Conservation (phyloP, 202 grass and related monocot genomes). For the Schoenoplectus tabernaemontani region DNA sequence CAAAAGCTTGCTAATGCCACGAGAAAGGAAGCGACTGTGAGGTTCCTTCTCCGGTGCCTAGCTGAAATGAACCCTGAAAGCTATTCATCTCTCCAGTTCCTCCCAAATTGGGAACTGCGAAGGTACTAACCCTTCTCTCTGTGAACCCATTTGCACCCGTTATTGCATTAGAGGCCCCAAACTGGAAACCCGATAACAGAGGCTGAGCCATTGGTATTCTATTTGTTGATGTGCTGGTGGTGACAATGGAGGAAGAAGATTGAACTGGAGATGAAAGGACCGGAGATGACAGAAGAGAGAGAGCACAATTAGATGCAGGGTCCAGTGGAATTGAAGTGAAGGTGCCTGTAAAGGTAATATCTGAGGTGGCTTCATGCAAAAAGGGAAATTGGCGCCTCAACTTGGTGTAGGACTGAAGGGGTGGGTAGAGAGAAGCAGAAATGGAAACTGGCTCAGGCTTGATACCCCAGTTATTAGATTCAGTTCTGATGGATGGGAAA, state of each 20-base stretch:
- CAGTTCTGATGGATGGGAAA: conserved; percentile 13
- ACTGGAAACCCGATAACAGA: conserved; percentile 47
- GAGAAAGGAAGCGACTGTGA: conserved; percentile 69
- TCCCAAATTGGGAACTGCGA: conserved; percentile 18
- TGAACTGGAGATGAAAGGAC: conserved; percentile 34
- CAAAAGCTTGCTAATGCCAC: conserved; percentile 41
- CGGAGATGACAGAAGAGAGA: conserved; percentile 99
- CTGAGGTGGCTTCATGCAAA: conserved; percentile 39
- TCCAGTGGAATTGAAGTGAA: conserved; percentile 28
- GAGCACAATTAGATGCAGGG: conserved; percentile 75
- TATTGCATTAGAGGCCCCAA: conserved; percentile 26
- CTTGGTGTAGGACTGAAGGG: conserved; percentile 25
- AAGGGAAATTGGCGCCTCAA: conserved; percentile 70
- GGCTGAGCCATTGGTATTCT: conserved; percentile 41
- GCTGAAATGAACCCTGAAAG: conserved; percentile 16
- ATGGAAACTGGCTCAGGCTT: conserved; percentile 16
- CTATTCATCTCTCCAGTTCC: conserved; percentile 15
- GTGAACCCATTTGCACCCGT: conserved; percentile 21
- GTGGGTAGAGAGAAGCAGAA: not conserved
- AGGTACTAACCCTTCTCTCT: conserved; percentile 31
- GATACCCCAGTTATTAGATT: conserved; percentile 4
- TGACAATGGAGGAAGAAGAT: conserved; percentile 43
- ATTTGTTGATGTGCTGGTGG: conserved; percentile 37
- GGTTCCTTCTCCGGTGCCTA: conserved; percentile 30
- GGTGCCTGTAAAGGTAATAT: conserved; percentile 27